phyloP scores from a whole-genome alignment of 176 grass and related monocot species.

The Calamus simplicifolius region DNA sequence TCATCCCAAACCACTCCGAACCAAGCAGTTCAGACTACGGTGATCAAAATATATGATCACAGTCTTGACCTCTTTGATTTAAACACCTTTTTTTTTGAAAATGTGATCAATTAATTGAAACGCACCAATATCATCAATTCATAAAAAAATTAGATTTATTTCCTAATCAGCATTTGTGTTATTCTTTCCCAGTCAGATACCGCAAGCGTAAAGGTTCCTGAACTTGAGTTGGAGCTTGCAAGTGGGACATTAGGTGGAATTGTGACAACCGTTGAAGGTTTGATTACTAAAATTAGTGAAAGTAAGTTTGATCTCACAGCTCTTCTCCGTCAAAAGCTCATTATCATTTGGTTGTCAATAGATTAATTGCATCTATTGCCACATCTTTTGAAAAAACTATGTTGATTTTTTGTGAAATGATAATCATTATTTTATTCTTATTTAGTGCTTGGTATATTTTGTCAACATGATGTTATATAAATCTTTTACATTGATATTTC shows the following conservation, averaged over 20 bases:
- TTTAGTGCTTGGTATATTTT: too few relatives aligned
- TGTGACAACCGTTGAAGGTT: slow-evolving; percentile 93
- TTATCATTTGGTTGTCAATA: not conserved
- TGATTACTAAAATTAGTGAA: slow-evolving; percentile 84
- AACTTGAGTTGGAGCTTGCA: slow-evolving; percentile 85
- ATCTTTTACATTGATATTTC: too few relatives aligned
- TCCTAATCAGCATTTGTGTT: too few relatives aligned
- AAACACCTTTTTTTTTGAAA: too few relatives aligned
- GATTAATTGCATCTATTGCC: not conserved
- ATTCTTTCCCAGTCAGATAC: slow-evolving; percentile 55
- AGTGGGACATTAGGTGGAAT: slow-evolving; percentile 84
- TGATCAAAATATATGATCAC: too few relatives aligned
- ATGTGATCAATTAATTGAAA: too few relatives aligned
- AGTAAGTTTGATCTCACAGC: slow-evolving; percentile 32
- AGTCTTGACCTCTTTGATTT: too few relatives aligned
- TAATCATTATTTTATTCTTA: not conserved
- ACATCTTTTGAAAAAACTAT: not conserved
- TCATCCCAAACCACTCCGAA: too few relatives aligned
- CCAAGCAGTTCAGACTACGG: too few relatives aligned
- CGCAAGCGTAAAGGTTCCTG: slow-evolving; percentile 68
- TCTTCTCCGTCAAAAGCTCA: not conserved
- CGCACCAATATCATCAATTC: too few relatives aligned
- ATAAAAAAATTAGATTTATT: too few relatives aligned
- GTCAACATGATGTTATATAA: too few relatives aligned
- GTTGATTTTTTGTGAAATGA: not conserved